Evolutionary conservation across 192 early-diverging fungal species (phyloP), one percentile per base, ranked within the genome.

Genomic region (Coemansia sp.): DNA sequence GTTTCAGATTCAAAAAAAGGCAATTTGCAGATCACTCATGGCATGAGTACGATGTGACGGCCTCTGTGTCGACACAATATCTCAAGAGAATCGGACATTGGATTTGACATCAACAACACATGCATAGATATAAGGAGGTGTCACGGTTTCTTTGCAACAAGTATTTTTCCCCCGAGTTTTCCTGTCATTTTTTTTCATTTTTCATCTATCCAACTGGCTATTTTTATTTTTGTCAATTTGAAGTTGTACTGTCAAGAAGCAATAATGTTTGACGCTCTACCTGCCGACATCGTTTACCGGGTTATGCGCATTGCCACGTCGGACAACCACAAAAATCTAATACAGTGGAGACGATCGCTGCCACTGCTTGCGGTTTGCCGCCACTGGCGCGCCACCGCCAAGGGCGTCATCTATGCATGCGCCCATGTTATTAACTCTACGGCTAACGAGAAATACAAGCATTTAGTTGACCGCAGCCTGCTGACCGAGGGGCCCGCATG

Each of bases 391-490:
- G 43, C 26, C 4, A 12, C 26, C 14, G 43, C 43, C 2, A 12
- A 5, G 8, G 22, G 8, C 1, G 26, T 21, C 14, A 23, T 45
- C 14, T 45, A 27, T 20, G 1, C 43, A 2, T 12, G 10, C 15
- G 43, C 43, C 15, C 20, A 21, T 45, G 26, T 45, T 27, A 45
- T 27, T 7, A 45, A 23, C 6, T 27, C 43, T 0, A 27, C 26
- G 9, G 11, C n/a, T 11, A 28, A 45, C n/a, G 14, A 11, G 12
- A 10, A 5, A 1, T 27, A 23, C 20, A 15, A 15, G 11, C 43
- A 45, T 12, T 26, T 45, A 26, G 43, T 45, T n/a, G 43, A 45
- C 43, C 38, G 38, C 11, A 39, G 38, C 19, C n/a, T 39, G 38
- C 22, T 45, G n/a, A 23, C 22, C 8, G 23, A 45, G 12, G 22